Percentiles rank a stretch among this genome's conserved stretches.
Evolutionary conservation across 208 protist genomes (phyloP).

Genomic region (Borovskyia barvae): DNA sequence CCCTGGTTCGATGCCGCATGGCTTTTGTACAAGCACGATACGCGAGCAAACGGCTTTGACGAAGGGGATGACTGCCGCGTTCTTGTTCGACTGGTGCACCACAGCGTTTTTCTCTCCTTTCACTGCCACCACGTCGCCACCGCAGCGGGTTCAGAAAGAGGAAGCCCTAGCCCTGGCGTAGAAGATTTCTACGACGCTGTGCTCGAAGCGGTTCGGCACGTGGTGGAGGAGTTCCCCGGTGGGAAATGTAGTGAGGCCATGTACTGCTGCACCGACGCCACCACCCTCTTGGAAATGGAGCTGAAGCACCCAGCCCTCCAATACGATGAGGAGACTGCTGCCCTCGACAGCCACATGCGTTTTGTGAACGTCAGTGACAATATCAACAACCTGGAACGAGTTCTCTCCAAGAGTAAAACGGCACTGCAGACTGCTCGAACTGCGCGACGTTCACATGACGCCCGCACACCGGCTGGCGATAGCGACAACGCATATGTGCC

Average conservation of each 20-base stretch:
- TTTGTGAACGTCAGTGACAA: conserved; percentile 21
- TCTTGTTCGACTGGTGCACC: conserved; percentile 69
- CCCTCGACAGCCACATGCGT: conserved; percentile 8
- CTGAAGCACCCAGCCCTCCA: conserved; percentile 15
- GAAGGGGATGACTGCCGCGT: conserved; percentile 28
- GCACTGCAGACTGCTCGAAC: conserved; percentile 20
- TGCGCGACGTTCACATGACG: conserved; percentile 8
- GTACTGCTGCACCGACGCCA: conserved; percentile 33
- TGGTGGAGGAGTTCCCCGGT: conserved; percentile 67
- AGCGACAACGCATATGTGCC: conserved; percentile 20
- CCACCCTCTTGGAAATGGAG: conserved; percentile 14
- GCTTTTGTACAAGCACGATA: conserved; percentile 13
- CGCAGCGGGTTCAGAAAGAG: neutral
- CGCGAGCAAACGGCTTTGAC: neutral
- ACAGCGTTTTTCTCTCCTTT: conserved; percentile 80
- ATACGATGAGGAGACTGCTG: conserved; percentile 13
- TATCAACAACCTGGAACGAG: conserved; percentile 26
- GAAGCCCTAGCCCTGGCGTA: conserved; percentile 5
- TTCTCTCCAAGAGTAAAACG: conserved; percentile 16
- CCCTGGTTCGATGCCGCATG: conserved; percentile 26
- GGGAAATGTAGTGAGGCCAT: conserved; percentile 61
- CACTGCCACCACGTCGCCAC: conserved; percentile 39
- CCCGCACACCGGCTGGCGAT: neutral
- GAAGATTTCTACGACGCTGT: conserved; percentile 66
- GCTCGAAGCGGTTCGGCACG: conserved; percentile 43